Base-by-base conservation (phyloP, 257 asterid genomes). In the Primulina tabacum region DNA sequence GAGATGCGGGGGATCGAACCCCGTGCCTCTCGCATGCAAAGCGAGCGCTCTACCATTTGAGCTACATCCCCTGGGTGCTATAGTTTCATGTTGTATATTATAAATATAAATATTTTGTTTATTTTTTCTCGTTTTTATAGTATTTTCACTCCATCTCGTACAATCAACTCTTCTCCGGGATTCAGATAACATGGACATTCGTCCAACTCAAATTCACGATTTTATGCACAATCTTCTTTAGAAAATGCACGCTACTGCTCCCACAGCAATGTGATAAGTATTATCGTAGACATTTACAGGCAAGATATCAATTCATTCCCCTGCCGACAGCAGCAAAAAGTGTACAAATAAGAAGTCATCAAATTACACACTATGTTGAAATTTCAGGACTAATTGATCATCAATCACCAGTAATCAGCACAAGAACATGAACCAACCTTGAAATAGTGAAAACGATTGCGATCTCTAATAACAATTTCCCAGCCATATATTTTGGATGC, bases 11-110 rank as follows among this genome's bases (percentile, higher is more conserved):
- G 88, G 82, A 80, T 78, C 88, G 78, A 85, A 88, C 95, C 88
- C 92, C 86, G 88, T 88, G 86, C 95, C 95, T 88, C 95, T 88
- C 89, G 88, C 90, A 85, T 85, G 89, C 93, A 81, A 85, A 87
- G 90, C 85, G 81, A 83, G 87, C 86, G 86, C 89, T 87, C 89
- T 87, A 85, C 86, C 90, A 85, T 85, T 83, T 87, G 89, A 83
- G 94, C 90, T 80, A 85, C 85, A 85, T 85, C 87, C 90, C 89
- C 90, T 37, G 0, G 2, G 0, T 1, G 12, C 3, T 6, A 6
- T 34, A 1, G 2, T 8, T 37, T 37, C 0, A 0, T 8, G 12
- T 37, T 6, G 5, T 30, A 2, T 3, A 2, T 30, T 30, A 30
- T 30, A 30, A 30, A 30, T 30, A 24, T 24, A 24, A 24, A 24